A percentile compares a stretch with the other conserved stretches of the same genome.
These are phyloP conservation scores for Rhynchospora pubera DNA, from an alignment of 176 grass and related monocot species.

Conservation along the genomic window DNA sequence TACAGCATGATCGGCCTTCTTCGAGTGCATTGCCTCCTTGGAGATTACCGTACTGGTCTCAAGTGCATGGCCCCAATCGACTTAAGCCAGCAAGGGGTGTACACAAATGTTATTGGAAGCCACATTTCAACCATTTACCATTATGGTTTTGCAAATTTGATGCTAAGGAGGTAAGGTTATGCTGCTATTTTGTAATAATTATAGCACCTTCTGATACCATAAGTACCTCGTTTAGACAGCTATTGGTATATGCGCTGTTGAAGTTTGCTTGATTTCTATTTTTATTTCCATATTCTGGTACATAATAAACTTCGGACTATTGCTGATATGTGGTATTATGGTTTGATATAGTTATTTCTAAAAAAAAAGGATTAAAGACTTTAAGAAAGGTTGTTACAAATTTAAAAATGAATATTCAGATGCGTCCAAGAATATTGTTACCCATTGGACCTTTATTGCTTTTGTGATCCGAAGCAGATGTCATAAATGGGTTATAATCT, in stretches of 20 bases:
- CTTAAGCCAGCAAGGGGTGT: slow-evolving; percentile 94
- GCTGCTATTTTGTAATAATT: background rate
- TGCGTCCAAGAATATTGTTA: background rate
- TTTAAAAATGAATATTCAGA: background rate
- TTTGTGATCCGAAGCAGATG: background rate
- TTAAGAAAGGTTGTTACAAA: background rate
- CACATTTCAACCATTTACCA: slow-evolving; percentile 97
- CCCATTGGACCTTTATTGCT: background rate
- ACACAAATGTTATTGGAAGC: slow-evolving; percentile 89
- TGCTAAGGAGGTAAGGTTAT: slow-evolving; percentile 67
- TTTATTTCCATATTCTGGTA: background rate
- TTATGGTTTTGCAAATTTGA: slow-evolving; percentile 84
- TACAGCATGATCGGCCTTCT: slow-evolving; percentile 99
- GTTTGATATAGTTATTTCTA: background rate
- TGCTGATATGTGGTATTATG: background rate
- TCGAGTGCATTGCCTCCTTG: slow-evolving; percentile 93
- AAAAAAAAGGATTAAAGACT: background rate
- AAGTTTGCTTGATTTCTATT: background rate
- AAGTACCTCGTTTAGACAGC: background rate
- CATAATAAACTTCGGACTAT: background rate
- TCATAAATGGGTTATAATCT: background rate
- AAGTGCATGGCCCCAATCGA: slow-evolving; percentile 88
- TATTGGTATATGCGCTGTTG: background rate
- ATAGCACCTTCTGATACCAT: background rate
- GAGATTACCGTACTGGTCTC: slow-evolving; percentile 88